Percentiles rank a stretch among this genome's conserved stretches.
Conservation (phyloP, 2,329 filamentous ascomycete genomes). For the Fusarium lateritium region DNA sequence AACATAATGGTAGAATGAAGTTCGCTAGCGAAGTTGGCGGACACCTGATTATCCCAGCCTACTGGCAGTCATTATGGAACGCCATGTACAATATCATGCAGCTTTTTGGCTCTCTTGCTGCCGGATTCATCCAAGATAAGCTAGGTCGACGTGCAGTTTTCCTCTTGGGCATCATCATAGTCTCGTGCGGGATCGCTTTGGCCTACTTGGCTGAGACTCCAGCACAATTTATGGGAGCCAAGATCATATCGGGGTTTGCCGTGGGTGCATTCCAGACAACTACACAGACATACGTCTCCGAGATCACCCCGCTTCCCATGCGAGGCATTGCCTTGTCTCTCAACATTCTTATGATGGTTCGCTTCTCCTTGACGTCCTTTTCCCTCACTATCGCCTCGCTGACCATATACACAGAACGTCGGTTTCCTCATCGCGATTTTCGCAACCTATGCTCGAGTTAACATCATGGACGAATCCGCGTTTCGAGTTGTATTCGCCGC, state of each 20-base stretch:
- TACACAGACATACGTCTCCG: conserved; percentile 25
- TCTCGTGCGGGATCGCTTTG: conserved; percentile 6
- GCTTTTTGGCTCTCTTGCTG: conserved; percentile 7
- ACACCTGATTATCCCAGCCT: conserved; percentile 17
- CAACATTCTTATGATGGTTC: conserved; percentile 17
- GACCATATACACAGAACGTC: background rate
- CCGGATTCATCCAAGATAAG: conserved; percentile 12
- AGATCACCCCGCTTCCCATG: conserved; percentile 5
- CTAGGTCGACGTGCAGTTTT: background rate
- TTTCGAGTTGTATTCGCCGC: conserved; percentile 16
- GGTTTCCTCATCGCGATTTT: conserved; percentile 13
- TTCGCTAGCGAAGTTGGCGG: conserved; percentile 15
- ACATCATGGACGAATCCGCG: conserved; percentile 14
- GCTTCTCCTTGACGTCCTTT: fast-evolving
- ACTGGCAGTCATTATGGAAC: conserved; percentile 24
- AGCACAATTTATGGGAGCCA: conserved; percentile 25
- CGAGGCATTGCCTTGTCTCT: conserved; percentile 14
- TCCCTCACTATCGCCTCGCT: background rate
- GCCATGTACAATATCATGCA: conserved; percentile 22
- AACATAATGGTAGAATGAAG: background rate
- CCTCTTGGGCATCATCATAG: conserved; percentile 5
- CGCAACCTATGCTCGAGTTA: background rate
- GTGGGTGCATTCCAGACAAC: conserved; percentile 23
- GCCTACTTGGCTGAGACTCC: conserved; percentile 17
- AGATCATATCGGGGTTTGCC: conserved; percentile 21